Conservation (phyloP, 257 asterid genomes). For the Orobanche coerulescens region DNA sequence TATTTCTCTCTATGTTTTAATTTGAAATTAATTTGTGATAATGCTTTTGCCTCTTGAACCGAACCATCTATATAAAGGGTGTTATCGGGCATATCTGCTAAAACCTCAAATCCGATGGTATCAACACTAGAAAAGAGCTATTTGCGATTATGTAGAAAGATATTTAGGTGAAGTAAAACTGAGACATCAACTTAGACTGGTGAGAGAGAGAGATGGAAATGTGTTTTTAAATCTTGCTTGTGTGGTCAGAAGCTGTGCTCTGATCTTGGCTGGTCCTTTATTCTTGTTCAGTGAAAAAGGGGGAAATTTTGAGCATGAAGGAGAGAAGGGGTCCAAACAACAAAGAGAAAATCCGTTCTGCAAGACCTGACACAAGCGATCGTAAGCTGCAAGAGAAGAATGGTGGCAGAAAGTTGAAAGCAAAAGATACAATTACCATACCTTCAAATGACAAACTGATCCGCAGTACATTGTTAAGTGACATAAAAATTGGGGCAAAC, state of each 20-base stretch:
- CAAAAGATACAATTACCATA: constrained; percentile 41
- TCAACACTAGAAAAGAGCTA: not conserved
- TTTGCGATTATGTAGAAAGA: not conserved
- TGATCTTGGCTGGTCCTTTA: constrained; percentile 12
- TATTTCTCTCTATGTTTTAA: not conserved
- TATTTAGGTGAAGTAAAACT: not conserved
- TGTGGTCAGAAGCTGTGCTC: constrained; percentile 13
- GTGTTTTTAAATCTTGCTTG: not conserved
- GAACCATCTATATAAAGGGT: not conserved
- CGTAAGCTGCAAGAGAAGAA: constrained; percentile 44
- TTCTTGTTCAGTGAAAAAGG: constrained; percentile 30
- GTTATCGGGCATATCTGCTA: not conserved
- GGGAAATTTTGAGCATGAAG: constrained; percentile 46
- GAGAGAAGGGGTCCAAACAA: constrained; percentile 54
- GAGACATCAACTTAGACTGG: not conserved
- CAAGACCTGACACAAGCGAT: constrained; percentile 49
- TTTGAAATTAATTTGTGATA: not conserved
- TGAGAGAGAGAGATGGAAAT: not conserved
- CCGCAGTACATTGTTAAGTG: constrained; percentile 30
- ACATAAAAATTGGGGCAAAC: constrained; percentile 38
- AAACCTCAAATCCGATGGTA: not conserved
- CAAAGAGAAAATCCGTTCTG: constrained; percentile 40
- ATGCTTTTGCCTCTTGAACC: constrained; percentile 6
- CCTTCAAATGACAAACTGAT: constrained; percentile 33
- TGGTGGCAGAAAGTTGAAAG: constrained; percentile 37